These are phyloP conservation scores for Emericellopsis atlantica DNA, from an alignment of 2,329 filamentous ascomycete species.

Conservation along the genomic window DNA sequence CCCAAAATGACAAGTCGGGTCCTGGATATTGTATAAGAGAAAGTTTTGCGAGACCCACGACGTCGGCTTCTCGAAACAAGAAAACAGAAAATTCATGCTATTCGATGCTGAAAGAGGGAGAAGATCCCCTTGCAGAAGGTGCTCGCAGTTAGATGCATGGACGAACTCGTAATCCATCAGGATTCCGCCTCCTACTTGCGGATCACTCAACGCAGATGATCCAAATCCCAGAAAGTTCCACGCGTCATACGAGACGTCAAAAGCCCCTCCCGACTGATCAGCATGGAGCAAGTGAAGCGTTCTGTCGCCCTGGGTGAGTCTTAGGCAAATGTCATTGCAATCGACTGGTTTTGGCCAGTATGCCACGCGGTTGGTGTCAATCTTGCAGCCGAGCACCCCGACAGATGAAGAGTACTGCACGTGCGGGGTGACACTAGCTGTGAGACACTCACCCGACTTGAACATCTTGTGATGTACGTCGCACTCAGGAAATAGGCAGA, in stretches of 20 bases:
- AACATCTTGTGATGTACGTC: too few species aligned
- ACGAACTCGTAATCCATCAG: conserved; percentile 36
- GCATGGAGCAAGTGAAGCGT: conserved; percentile 43
- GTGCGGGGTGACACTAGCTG: conserved; percentile 45
- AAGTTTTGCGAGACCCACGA: conserved; percentile 41
- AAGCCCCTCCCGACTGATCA: conserved; percentile 40
- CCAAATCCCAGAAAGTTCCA: conserved; percentile 46
- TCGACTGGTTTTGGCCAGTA: conserved; percentile 42
- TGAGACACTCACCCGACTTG: too few species aligned
- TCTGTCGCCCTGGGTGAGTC: conserved; percentile 33
- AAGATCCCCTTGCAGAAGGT: conserved; percentile 35
- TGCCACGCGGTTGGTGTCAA: conserved; percentile 46
- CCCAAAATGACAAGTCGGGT: conserved; percentile 34
- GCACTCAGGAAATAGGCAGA: too few species aligned
- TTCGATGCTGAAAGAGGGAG: conserved; percentile 42
- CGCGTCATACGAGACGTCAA: conserved; percentile 48
- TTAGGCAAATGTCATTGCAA: conserved; percentile 44
- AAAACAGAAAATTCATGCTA: conserved; percentile 39
- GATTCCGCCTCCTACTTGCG: conserved; percentile 34
- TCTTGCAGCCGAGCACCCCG: conserved; percentile 46
- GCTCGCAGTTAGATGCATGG: conserved; percentile 31
- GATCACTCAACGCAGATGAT: conserved; percentile 28
- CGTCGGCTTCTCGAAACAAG: conserved; percentile 28
- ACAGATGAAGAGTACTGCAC: conserved; percentile 41
- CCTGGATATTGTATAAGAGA: conserved; percentile 39